Base-by-base conservation (phyloP, 2,329 filamentous ascomycete species). In the Hypoxylon sp. region DNA sequence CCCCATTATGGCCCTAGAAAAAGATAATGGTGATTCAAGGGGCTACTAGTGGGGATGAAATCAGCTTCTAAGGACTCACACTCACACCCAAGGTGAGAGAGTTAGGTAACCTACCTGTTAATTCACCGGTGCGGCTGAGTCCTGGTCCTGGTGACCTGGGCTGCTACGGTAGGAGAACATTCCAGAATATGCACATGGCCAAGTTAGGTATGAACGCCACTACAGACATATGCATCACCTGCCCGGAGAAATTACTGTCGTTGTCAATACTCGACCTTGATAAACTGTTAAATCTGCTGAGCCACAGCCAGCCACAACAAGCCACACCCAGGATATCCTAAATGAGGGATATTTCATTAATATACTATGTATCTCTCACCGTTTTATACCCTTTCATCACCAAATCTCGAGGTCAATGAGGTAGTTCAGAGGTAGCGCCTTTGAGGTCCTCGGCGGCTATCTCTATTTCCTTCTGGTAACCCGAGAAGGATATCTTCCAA, bases 401-500 rank as follows among this genome's bases (percentile, higher is more conserved):
- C 17, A 22, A 20, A 46, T 10, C 40, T 44, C 40, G 22, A 46
- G 14, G 17, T 46, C 42, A 46, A 46, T 46, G 42, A 22, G 17
- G 2, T 10, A 1, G 17, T 46, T 46, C 25, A 33, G 7, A 14
- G 25, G 6, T 50, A 7, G 33, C 10, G 51, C 40, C 40, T n/a
- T 48, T 22, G 4, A 57, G 33, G 33, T 51, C 57, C 40, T 57
- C 40, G 13, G 54, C 54, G 6, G 31, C 54, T 33, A 64, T 64
- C 44, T 64, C 53, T 44, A 64, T 57, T 14, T 25, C 61, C 46
- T 35, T 22, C 33, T 58, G 20, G 17, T 44, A 53, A 10, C 27
- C 54, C 3, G 61, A 64, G 35, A 64, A 59, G 30, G 55, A 64
- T 2, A 64, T 33, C 1, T 40, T 54, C 61, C 61, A 64, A 10